Evolutionary conservation across 1,284 basidiomycete species (phyloP), one percentile per base, ranked within the genome.

Genomic region (Papiliotrema fonsecae): DNA sequence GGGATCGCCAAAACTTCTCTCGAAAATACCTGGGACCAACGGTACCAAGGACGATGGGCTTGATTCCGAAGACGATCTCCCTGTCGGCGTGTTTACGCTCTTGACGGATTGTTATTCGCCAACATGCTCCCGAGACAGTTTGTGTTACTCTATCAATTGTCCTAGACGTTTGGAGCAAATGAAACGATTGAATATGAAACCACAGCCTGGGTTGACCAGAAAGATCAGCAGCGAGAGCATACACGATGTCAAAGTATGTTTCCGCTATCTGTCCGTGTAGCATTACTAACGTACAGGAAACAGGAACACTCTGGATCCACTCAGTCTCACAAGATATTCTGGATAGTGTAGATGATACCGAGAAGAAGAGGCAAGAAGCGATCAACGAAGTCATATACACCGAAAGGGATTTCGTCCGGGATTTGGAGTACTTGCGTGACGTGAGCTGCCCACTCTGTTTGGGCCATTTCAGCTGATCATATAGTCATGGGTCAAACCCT

Each of bases 321-420:
- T 88, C 91, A 0, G 96, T 98, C 1, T 88, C 94, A 6, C 84
- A 88, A 69, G 94, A 97, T 65, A 85, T 98, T 35, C 84, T 88
- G 36, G 90, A 94, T 62, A 88, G 85, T 62, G 88, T 97, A 32
- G 86, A 86, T 3, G 93, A 97, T 54, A 80, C 77, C 30, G 96
- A 99, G 77, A 93, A 96, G 80, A 94, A 84, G 73, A 82, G 96
- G 2, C 96, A 99, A 69, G 96, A 99, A 72, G 90, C 92, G 27
- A 97, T 99, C 77, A 98, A 98, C 70, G 96, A 99, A 76, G 89
- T 97, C 57, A 94, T 97, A 47, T 97, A 97, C 70, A 98, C 96
- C 16, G 96, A 98, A 70, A 82, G 92, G 18, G 93, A 97, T 76
- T 98, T 97, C 74, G 93, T 98, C 36, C 82, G 89, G 47, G 94